These are phyloP conservation scores for Sequoia sempervirens DNA, from an alignment of 75 land plant species.

Conservation along the genomic window DNA sequence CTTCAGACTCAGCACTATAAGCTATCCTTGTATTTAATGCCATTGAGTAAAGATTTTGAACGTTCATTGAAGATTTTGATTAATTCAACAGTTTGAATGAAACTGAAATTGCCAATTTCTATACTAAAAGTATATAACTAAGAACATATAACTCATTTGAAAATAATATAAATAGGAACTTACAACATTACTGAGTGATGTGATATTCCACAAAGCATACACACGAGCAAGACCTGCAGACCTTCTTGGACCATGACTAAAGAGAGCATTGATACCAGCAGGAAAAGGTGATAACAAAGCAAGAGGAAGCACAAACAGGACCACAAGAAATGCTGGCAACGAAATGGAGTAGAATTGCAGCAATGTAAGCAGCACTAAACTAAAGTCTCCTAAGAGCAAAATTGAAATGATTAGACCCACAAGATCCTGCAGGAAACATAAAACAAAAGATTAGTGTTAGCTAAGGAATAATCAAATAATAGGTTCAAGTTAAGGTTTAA, in stretches of 20 bases:
- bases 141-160: neutral
- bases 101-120: neutral
- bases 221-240: conserved; percentile 92
- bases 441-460: conserved; percentile 8
- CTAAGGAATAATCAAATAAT: neutral
- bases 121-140: neutral
- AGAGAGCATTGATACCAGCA: conserved; percentile 94
- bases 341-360: conserved; percentile 93
- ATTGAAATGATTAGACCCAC: conserved; percentile 92
- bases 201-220: conserved; percentile 92
- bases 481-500: neutral
- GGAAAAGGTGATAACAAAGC: conserved; percentile 86
- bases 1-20: neutral
- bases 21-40: neutral
- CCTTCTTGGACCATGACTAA: conserved; percentile 88
- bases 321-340: conserved; percentile 66
- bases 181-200: conserved; percentile 84
- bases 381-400: conserved; percentile 85
- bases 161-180: conserved; percentile 22
- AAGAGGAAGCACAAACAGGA: conserved; percentile 78
- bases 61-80: neutral
- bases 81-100: neutral
- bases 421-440: conserved; percentile 71
- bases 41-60: neutral
- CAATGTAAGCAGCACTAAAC: conserved; percentile 85